Base-by-base conservation (phyloP, 495 filamentous ascomycete genomes). In the Penicillium simplicissimum region DNA sequence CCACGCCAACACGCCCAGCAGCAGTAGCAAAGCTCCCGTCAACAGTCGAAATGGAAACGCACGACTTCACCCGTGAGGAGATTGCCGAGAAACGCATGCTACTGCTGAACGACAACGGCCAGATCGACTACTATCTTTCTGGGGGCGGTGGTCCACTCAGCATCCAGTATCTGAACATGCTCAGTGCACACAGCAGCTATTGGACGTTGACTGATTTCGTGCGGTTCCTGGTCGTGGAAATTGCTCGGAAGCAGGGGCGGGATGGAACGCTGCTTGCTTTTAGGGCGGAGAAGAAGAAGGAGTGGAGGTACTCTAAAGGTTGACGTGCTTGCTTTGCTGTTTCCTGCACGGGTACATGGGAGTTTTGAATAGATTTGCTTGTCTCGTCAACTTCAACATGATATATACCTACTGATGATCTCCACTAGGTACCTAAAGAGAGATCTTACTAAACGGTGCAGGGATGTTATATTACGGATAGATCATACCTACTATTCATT, bases 131-230 rank as follows among this genome's bases (percentile, higher is more conserved):
- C 68, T 96, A 86, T 60, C 74, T 98, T 4, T 85, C 85, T 45
- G 90, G 90, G 45, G 90, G 90, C 0, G 86, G 89, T 21, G 91
- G 94, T 0, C 84, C 92, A 4, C 79, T 98, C 31, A 93, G 96
- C 74, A 90, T 97, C 55, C 93, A 97, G 79, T 98, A 98, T 71
- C 73, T 97, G 4, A 97, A 96, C 64, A 98, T 98, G 94, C 74
- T 98, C 60, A 90, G 92, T 58, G 95, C 95, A n/a, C 95, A 98
- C 74, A 92, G 90, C 59, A 91, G 89, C 62, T 98, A 98, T 67
- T 98, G 95, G 95, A 83, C 84, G 10, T 85, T 88, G 64, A 81
- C 82, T 58, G 95, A 98, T 71, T 91, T 98, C 74, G 86, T 95
- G 25, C 76, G 93, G 38, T 87, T 98, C 69, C 69, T 97, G 55